These are phyloP conservation scores for Babesia gibsoni DNA, from an alignment of 169 alveolate genomes.

Conservation along the genomic window DNA sequence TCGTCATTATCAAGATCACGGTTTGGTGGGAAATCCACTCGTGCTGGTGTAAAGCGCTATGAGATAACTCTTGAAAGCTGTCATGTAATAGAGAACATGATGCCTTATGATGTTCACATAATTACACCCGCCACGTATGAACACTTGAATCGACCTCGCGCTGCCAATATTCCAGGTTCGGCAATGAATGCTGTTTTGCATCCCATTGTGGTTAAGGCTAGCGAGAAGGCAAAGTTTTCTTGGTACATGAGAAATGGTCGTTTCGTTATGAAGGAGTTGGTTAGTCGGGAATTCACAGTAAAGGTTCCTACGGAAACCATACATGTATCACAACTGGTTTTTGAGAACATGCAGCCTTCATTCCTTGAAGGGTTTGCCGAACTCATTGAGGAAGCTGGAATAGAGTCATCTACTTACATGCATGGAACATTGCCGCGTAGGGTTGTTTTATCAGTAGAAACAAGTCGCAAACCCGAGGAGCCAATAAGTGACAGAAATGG, in stretches of 20 bases:
- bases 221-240: slow-evolving; percentile 36
- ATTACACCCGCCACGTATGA: slow-evolving; percentile 41
- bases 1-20: slow-evolving; percentile 20
- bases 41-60: slow-evolving; percentile 31
- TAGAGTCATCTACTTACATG: no score
- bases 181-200: neutral
- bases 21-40: slow-evolving; percentile 22
- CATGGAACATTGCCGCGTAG: slow-evolving; percentile 15
- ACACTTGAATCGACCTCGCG: neutral
- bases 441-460: slow-evolving; percentile 42
- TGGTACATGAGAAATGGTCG: slow-evolving; percentile 53
- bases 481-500: slow-evolving; percentile 48
- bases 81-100: slow-evolving; percentile 61
- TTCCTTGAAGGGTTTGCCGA: neutral
- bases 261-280: slow-evolving; percentile 41
- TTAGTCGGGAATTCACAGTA: slow-evolving; percentile 40
- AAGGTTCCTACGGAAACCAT: slow-evolving; percentile 30
- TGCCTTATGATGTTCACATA: slow-evolving; percentile 56
- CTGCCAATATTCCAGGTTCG: neutral
- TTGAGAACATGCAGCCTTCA: slow-evolving; percentile 48
- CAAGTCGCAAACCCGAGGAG: slow-evolving; percentile 35
- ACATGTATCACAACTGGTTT: slow-evolving; percentile 11
- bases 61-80: slow-evolving; percentile 53
- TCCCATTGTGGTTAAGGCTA: slow-evolving; percentile 40
- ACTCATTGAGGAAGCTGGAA: neutral